phyloP scores from a whole-genome alignment of 176 grass and related monocot genomes.

The Bolboschoenus planiculmis region DNA sequence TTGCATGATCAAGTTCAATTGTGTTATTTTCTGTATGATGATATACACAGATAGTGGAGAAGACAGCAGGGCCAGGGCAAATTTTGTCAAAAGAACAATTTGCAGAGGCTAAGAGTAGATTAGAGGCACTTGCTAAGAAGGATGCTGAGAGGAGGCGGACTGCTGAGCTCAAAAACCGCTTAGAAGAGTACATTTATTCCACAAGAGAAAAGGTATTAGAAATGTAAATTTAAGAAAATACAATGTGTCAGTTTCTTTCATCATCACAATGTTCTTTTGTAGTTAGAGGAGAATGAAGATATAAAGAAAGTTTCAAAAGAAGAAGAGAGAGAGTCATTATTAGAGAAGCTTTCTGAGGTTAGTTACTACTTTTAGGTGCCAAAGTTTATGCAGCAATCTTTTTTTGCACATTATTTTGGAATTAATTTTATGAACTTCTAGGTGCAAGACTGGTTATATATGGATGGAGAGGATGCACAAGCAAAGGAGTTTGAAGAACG shows the following conservation, averaged over 20 bases:
- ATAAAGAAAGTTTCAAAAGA: conserved; percentile 77
- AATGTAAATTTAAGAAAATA: not conserved
- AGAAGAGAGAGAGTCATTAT: conserved; percentile 71
- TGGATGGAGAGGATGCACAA: conserved; percentile 95
- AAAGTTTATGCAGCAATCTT: not conserved
- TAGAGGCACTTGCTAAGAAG: conserved; percentile 82
- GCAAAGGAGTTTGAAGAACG: conserved; percentile 83
- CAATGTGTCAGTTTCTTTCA: not conserved
- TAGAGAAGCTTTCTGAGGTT: conserved; percentile 81
- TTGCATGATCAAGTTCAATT: not conserved
- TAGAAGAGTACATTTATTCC: conserved; percentile 94
- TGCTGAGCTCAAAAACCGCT: conserved; percentile 92
- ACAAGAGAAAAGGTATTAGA: conserved; percentile 86
- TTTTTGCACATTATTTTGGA: conserved; percentile 10
- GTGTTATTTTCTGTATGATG: conserved; percentile 15
- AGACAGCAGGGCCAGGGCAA: conserved; percentile 41
- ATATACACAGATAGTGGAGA: conserved; percentile 59
- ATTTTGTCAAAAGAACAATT: conserved; percentile 73
- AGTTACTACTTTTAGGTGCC: conserved; percentile 7
- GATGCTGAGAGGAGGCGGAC: conserved; percentile 80
- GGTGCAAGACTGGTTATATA: conserved; percentile 99
- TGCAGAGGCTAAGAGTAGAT: conserved; percentile 84
- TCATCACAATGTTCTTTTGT: conserved; percentile 19
- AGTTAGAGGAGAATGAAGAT: conserved; percentile 87
- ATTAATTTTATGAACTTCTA: conserved; percentile 31